phyloP scores from a whole-genome alignment of 345 rosid genomes.

The Aegle marmelos region DNA sequence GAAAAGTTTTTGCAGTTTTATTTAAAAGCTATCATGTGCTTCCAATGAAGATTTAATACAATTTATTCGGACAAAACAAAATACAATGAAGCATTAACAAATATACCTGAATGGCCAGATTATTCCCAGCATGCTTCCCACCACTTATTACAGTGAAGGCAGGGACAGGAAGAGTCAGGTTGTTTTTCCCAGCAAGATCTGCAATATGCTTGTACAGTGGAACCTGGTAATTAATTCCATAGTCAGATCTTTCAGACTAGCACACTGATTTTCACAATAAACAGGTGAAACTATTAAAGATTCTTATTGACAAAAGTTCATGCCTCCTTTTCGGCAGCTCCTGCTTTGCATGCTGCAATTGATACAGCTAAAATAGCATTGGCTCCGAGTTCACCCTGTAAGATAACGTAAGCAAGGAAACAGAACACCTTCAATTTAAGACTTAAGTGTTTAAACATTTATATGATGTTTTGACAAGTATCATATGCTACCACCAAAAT shows the following conservation, averaged over 20 bases:
- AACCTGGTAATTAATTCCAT: slow-evolving; percentile 45
- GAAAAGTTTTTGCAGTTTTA: neutral
- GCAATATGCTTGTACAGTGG: slow-evolving; percentile 88
- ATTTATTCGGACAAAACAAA: neutral
- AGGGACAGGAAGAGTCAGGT: slow-evolving; percentile 78
- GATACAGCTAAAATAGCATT: slow-evolving; percentile 95
- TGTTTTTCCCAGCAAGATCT: slow-evolving; percentile 76
- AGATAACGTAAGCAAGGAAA: slow-evolving; percentile 18
- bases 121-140: slow-evolving; percentile 85
- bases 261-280: neutral
- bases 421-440: neutral
- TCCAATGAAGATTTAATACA: neutral
- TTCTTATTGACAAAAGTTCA: slow-evolving; percentile 4
- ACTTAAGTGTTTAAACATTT: neutral
- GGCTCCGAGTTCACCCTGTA: slow-evolving; percentile 85
- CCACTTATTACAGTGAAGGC: slow-evolving; percentile 93
- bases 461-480: neutral
- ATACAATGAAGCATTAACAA: slow-evolving; percentile 2
- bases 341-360: slow-evolving; percentile 99
- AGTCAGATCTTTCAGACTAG: slow-evolving; percentile 20
- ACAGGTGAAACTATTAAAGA: neutral
- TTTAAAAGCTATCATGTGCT: neutral
- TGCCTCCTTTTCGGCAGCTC: slow-evolving; percentile 98
- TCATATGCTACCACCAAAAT: neutral
- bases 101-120: slow-evolving; percentile 74